A percentile compares a stretch with the other conserved stretches of the same genome.
Conservation (phyloP, 495 filamentous ascomycete species). For the Podospora sp. region DNA sequence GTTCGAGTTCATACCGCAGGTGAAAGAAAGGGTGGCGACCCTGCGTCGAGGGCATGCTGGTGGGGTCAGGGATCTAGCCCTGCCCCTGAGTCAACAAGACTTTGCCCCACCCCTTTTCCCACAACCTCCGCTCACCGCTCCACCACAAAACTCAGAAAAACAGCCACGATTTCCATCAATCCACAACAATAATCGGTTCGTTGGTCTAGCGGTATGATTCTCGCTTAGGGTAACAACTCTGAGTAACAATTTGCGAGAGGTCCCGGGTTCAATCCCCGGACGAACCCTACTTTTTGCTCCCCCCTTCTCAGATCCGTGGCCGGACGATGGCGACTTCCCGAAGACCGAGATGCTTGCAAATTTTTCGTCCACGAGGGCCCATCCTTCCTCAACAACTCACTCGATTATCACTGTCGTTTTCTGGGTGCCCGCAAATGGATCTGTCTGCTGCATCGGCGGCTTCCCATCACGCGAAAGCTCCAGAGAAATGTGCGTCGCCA, state of each 20-base stretch:
- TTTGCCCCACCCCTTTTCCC: background rate
- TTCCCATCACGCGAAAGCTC: background rate
- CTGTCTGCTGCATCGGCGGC: background rate
- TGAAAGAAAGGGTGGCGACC: too few species aligned
- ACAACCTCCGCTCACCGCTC: background rate
- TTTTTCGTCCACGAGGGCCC: background rate
- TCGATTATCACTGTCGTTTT: background rate
- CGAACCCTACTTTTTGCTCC: background rate
- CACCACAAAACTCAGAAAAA: background rate
- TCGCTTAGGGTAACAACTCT: background rate
- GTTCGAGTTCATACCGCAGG: too few species aligned
- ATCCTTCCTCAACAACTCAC: background rate
- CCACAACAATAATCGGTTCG: background rate
- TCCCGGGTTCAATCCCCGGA: background rate
- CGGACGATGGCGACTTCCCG: too few species aligned
- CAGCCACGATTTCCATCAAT: background rate
- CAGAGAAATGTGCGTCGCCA: background rate
- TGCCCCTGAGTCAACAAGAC: background rate
- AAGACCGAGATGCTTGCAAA: too few species aligned
- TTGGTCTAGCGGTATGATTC: constrained; percentile 1
- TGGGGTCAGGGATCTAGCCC: too few species aligned
- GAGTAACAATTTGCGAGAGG: constrained; percentile 1
- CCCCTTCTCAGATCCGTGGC: too few species aligned
- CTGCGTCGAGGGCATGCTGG: too few species aligned
- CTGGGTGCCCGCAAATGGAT: background rate